Conservation (phyloP, 2,329 filamentous ascomycete species). For the Sporothrix humicola region DNA sequence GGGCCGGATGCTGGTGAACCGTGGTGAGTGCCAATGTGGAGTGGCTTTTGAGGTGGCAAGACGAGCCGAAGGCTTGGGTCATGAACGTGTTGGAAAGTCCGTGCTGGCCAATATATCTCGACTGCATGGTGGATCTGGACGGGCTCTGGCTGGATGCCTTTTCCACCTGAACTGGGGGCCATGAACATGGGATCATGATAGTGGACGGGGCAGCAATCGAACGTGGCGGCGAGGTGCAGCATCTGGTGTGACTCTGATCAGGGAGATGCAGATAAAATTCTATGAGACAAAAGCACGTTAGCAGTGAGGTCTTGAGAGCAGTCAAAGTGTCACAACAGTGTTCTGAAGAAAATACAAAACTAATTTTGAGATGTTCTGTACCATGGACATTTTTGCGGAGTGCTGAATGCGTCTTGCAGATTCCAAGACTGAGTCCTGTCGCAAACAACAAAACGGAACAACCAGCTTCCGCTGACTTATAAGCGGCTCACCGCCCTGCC, state of each 20-base stretch:
- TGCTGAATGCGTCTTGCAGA: no score
- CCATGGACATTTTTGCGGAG: no score
- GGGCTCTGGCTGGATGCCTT: background rate
- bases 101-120: conserved; percentile 11
- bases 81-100: background rate
- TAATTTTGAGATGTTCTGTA: no score
- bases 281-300: conserved; percentile 23
- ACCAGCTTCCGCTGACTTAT: background rate
- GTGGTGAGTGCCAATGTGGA: background rate
- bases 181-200: background rate
- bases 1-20: conserved; percentile 3
- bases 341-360: background rate
- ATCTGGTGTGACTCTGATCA: conserved; percentile 30
- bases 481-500: conserved; percentile 21
- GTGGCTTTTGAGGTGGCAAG: conserved; percentile 8
- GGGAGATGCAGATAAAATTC: conserved; percentile 2
- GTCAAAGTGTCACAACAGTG: background rate
- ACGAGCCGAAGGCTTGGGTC: conserved; percentile 22
- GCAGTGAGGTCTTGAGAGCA: background rate
- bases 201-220: background rate
- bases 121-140: conserved; percentile 11
- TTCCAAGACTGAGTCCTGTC: background rate
- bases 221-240: conserved; percentile 32
- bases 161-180: background rate
- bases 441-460: background rate